phyloP scores from a whole-genome alignment of 768 basidiomycete species.

The Mycena galericulata region DNA sequence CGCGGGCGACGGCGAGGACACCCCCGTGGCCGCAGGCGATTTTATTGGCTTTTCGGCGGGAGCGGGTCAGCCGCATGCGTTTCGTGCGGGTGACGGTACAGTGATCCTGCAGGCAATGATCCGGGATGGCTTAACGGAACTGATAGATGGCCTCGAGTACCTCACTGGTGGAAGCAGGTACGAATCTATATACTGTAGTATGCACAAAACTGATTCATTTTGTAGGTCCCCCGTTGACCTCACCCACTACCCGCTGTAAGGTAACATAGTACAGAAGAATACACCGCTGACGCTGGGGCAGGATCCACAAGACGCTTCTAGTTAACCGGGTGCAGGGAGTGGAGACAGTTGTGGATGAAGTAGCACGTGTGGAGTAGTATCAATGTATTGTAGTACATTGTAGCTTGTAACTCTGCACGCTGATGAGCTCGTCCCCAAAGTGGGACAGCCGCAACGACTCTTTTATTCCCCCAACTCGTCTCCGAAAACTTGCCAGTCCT shows the following conservation, averaged over 20 bases:
- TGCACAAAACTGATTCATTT: not conserved
- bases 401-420: not conserved
- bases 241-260: conserved; percentile 28
- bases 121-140: no score
- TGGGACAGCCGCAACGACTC: conserved; percentile 19
- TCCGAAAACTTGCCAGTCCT: conserved; percentile 13
- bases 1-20: conserved; percentile 26
- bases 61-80: conserved; percentile 21
- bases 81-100: conserved; percentile 22
- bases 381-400: no score
- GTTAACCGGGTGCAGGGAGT: conserved; percentile 9
- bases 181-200: not conserved
- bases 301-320: conserved; percentile 17
- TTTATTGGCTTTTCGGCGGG: conserved; percentile 30
- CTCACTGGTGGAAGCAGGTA: conserved; percentile 27
- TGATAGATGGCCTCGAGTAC: conserved; percentile 28
- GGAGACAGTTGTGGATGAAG: not conserved
- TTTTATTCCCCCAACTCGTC: conserved; percentile 13
- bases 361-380: conserved; percentile 4
- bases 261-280: no score
- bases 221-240: conserved; percentile 25
- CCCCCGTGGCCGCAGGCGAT: conserved; percentile 21
- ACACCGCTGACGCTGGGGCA: not conserved
- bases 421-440: conserved; percentile 25
- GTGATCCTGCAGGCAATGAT: no score